A percentile compares a stretch with the other conserved stretches of the same genome.
phyloP scores from a whole-genome alignment of 176 grass and related monocot species.

The Calamus simplicifolius region DNA sequence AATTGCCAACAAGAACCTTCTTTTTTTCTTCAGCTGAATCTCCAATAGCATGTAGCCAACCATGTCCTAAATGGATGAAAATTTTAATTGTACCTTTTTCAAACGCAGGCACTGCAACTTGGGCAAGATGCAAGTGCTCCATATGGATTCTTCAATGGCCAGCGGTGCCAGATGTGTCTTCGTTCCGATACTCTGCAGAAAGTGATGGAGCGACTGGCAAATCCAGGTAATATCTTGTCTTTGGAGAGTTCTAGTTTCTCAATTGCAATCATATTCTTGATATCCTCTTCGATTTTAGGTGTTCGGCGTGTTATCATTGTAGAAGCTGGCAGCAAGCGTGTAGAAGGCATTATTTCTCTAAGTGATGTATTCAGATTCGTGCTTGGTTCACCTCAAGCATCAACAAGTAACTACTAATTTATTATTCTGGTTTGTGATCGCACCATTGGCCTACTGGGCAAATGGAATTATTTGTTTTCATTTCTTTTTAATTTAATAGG shows the following conservation, averaged over 20 bases:
- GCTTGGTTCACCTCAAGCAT: slow-evolving; percentile 37
- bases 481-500: too few species aligned
- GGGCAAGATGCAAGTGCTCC: slow-evolving; percentile 72
- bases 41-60: too few species aligned
- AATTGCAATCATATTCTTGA: neutral
- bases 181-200: slow-evolving; percentile 7
- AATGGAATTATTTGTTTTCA: too few species aligned
- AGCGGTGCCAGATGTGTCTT: neutral
- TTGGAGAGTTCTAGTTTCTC: neutral
- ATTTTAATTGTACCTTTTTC: too few species aligned
- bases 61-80: too few species aligned
- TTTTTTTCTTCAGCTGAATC: too few species aligned
- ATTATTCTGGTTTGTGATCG: too few species aligned
- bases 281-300: slow-evolving; percentile 24
- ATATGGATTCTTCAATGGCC: slow-evolving; percentile 8
- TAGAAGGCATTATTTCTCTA: slow-evolving; percentile 93
- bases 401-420: neutral
- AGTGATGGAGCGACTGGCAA: slow-evolving; percentile 13
- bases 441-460: too few species aligned
- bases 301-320: slow-evolving; percentile 93
- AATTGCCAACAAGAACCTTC: too few species aligned
- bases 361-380: slow-evolving; percentile 88
- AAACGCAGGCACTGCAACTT: slow-evolving; percentile 75
- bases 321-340: slow-evolving; percentile 92
- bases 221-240: slow-evolving; percentile 7